Evolutionary conservation across 495 filamentous ascomycete species (phyloP).

Genomic region (Aspergillus baeticus): DNA sequence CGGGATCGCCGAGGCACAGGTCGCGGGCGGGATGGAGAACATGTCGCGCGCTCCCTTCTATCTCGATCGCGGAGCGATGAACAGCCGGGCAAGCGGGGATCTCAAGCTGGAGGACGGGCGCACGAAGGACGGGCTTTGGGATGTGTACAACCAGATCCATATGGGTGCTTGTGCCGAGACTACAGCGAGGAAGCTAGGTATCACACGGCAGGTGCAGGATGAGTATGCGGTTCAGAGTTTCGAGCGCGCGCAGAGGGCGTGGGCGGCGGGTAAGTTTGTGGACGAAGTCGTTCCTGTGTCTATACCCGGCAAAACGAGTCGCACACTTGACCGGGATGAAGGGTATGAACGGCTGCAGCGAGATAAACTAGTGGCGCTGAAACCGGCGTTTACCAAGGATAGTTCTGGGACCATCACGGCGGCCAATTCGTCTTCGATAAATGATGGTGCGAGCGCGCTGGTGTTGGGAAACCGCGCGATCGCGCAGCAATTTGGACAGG

Average conservation of each 20-base stretch:
- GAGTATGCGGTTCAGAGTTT: conserved; percentile 86
- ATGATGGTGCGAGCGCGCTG: conserved; percentile 91
- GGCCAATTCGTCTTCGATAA: conserved; percentile 88
- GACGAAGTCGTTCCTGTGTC: conserved; percentile 88
- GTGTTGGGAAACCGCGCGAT: conserved; percentile 76
- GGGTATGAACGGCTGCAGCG: conserved; percentile 80
- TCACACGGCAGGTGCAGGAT: conserved; percentile 84
- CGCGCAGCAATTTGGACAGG: conserved; percentile 69
- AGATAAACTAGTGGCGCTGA: conserved; percentile 80
- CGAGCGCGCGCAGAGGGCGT: conserved; percentile 82
- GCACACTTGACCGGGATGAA: conserved; percentile 77
- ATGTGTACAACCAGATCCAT: conserved; percentile 94
- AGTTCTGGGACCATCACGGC: conserved; percentile 89
- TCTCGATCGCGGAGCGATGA: conserved; percentile 65
- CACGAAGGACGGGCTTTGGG: conserved; percentile 93
- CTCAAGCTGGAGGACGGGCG: conserved; percentile 85
- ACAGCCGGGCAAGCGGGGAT: conserved; percentile 79
- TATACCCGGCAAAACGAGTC: conserved; percentile 79
- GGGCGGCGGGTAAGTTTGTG: conserved; percentile 72
- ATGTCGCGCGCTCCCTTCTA: conserved; percentile 96
- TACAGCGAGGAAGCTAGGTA: conserved; percentile 79
- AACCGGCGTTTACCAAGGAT: conserved; percentile 84
- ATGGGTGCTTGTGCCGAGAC: conserved; percentile 98
- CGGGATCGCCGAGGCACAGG: conserved; percentile 77
- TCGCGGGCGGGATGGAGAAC: conserved; percentile 96